Conservation (phyloP, 208 protist species). For the Porcisia hertigi region DNA sequence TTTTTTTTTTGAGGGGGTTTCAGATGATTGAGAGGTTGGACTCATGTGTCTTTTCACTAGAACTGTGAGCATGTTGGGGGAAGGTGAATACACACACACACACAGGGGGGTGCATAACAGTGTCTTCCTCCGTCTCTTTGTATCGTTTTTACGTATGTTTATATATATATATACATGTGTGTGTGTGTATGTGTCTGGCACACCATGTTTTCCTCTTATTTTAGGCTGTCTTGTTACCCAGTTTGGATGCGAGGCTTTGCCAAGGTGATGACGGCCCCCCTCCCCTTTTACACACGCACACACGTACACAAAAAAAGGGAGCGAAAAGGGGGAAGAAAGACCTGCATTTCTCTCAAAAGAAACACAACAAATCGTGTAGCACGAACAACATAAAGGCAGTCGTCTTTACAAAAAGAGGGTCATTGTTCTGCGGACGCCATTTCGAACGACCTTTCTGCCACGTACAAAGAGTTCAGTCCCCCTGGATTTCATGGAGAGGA, state of each 20-base stretch:
- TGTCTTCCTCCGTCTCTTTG: slow-evolving; percentile 5
- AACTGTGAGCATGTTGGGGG: neutral
- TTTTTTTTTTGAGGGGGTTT: too few species aligned
- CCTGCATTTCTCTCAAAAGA: too few species aligned
- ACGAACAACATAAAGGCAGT: too few species aligned
- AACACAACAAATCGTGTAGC: too few species aligned
- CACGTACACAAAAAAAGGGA: neutral
- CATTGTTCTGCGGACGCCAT: too few species aligned
- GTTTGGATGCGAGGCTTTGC: neutral
- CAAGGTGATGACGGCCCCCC: neutral
- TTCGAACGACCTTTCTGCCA: too few species aligned
- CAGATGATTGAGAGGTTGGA: neutral
- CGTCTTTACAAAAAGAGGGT: too few species aligned
- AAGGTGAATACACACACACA: neutral
- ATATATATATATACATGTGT: too few species aligned
- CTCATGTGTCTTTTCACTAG: neutral
- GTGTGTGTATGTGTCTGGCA: too few species aligned
- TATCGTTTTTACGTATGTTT: too few species aligned
- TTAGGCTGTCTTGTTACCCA: neutral
- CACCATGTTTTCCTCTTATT: neutral
- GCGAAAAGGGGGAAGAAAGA: neutral
- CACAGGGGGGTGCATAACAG: neutral
- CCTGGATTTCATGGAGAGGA: too few species aligned
- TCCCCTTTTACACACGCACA: neutral
- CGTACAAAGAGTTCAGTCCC: too few species aligned